phyloP scores from a whole-genome alignment of 2,329 filamentous ascomycete species.

The Epichloe sibirici region DNA sequence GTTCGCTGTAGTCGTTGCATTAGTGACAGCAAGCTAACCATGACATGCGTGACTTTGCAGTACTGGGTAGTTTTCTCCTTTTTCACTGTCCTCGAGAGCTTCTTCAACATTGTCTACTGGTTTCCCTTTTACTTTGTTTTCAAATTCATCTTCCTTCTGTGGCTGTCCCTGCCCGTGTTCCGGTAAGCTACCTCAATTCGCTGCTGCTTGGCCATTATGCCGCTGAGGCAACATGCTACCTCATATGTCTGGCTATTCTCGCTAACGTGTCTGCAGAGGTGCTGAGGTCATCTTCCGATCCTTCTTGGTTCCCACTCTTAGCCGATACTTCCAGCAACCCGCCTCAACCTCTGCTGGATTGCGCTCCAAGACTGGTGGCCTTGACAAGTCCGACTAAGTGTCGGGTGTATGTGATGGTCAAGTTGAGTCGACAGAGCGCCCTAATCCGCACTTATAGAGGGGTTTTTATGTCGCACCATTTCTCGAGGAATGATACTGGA shows the following conservation, averaged over 20 bases:
- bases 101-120: slow-evolving; percentile 80
- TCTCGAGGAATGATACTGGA: background rate
- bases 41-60: slow-evolving; percentile 27
- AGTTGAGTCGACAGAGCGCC: background rate
- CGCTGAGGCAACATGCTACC: background rate
- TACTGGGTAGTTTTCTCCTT: slow-evolving; percentile 84
- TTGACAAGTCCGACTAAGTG: slow-evolving; percentile 54
- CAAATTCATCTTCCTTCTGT: slow-evolving; percentile 96
- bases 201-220: background rate
- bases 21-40: background rate
- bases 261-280: slow-evolving; percentile 44
- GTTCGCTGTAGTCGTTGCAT: background rate
- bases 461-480: background rate
- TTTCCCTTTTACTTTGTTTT: slow-evolving; percentile 99
- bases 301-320: slow-evolving; percentile 81
- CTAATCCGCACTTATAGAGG: background rate
- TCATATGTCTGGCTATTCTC: background rate
- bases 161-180: slow-evolving; percentile 93
- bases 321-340: slow-evolving; percentile 69
- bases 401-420: slow-evolving; percentile 2
- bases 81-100: slow-evolving; percentile 73
- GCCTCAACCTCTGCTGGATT: slow-evolving; percentile 75
- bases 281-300: slow-evolving; percentile 95
- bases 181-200: slow-evolving; percentile 44
- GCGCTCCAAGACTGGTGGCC: slow-evolving; percentile 73